Percentiles rank a stretch among this genome's conserved stretches.
phyloP scores from a whole-genome alignment of 148 eudicot genomes.

The Rhododendron mucronatum region DNA sequence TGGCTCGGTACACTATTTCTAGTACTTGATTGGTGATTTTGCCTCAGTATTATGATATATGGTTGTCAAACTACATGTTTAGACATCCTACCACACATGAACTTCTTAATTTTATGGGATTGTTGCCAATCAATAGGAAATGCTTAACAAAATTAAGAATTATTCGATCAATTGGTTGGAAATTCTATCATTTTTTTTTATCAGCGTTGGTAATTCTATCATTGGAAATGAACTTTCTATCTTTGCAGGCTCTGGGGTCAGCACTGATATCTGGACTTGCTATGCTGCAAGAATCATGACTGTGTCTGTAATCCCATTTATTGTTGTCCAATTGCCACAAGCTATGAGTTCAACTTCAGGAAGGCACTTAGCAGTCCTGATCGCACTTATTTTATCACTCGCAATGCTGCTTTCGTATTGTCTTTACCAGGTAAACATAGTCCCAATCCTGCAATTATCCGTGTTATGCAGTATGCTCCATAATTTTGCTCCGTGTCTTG shows the following conservation, averaged over 20 bases:
- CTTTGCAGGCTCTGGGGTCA: slow-evolving; percentile 67
- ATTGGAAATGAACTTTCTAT: neutral
- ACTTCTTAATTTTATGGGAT: neutral
- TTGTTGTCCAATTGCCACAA: slow-evolving; percentile 77
- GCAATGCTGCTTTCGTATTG: slow-evolving; percentile 62
- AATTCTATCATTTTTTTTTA: neutral
- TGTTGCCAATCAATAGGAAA: neutral
- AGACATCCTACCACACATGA: neutral
- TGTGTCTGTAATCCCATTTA: slow-evolving; percentile 62
- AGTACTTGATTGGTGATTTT: neutral
- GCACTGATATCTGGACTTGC: slow-evolving; percentile 85
- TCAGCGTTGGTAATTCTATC: neutral
- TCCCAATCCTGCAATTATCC: neutral
- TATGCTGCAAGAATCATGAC: slow-evolving; percentile 82
- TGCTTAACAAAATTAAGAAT: neutral
- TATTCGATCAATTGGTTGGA: neutral
- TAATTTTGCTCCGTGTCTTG: neutral
- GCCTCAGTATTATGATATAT: neutral
- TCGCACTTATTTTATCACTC: slow-evolving; percentile 46
- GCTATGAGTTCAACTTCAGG: slow-evolving; percentile 51
- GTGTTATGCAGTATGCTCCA: neutral
- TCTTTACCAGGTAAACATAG: slow-evolving; percentile 63
- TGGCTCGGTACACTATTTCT: neutral
- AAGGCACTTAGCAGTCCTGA: slow-evolving; percentile 52
- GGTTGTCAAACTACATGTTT: neutral